phyloP scores from a whole-genome alignment of 1,284 basidiomycete genomes.

The Coniophora puteana region DNA sequence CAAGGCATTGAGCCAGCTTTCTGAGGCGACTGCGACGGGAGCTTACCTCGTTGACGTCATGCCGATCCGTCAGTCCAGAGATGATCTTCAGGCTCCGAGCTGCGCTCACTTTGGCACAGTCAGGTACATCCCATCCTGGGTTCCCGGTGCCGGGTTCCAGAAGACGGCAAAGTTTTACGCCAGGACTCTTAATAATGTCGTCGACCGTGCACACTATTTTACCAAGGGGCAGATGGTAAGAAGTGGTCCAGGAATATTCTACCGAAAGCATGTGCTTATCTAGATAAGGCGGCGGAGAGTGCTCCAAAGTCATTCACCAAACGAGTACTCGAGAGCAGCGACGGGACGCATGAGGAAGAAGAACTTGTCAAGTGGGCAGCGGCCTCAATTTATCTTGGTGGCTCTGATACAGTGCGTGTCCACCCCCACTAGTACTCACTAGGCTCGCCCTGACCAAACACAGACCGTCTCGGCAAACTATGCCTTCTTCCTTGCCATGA shows the following conservation, averaged over 20 bases:
- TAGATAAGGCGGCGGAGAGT: constrained; percentile 36
- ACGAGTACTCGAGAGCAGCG: constrained; percentile 38
- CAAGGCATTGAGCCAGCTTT: constrained; percentile 16
- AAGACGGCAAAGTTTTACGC: constrained; percentile 43
- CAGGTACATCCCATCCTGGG: constrained; percentile 54
- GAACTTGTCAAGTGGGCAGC: constrained; percentile 53
- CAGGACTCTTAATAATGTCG: constrained; percentile 40
- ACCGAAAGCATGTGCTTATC: neutral
- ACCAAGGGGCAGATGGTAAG: constrained; percentile 50
- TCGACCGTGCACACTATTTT: constrained; percentile 47
- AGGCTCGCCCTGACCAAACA: neutral
- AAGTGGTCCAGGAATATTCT: neutral
- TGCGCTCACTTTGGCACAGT: constrained; percentile 30
- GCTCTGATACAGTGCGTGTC: no score
- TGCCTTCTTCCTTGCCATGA: constrained; percentile 21
- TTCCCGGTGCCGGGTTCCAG: constrained; percentile 59
- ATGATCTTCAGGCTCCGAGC: neutral
- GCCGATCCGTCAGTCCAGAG: constrained; percentile 10
- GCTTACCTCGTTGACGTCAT: constrained; percentile 14
- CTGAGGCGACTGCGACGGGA: constrained; percentile 10
- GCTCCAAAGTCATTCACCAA: constrained; percentile 45
- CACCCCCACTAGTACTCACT: neutral
- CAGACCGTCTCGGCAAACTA: constrained; percentile 1
- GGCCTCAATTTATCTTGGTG: constrained; percentile 53
- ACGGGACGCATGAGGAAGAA: constrained; percentile 39